Evolutionary conservation across 371 early-diverging fungal genomes (phyloP).

Genomic region (Apophysomyces sp.): DNA sequence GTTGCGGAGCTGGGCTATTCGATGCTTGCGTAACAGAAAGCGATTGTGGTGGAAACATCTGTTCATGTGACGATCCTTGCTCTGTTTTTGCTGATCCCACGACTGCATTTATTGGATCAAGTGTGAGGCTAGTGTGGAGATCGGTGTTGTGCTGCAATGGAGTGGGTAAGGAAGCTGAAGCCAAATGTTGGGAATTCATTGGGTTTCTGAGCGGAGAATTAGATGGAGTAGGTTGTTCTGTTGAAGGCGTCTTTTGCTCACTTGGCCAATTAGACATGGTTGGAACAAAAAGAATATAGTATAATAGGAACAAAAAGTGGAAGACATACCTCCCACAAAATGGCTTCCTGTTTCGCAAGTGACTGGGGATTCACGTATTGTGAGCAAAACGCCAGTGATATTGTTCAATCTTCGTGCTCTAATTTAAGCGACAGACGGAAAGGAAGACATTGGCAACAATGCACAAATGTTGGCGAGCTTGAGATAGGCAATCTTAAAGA

Average conservation of each 20-base stretch:
- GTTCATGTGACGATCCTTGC: neutral
- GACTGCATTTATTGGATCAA: neutral
- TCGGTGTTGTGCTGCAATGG: neutral
- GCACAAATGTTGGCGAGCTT: too few species aligned
- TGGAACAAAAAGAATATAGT: neutral
- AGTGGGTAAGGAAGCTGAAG: neutral
- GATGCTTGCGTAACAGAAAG: neutral
- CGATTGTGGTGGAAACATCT: neutral
- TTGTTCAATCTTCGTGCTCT: too few species aligned
- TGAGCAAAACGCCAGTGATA: too few species aligned
- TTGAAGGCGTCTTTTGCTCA: neutral
- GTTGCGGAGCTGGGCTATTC: neutral
- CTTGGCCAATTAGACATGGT: neutral
- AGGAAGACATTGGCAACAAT: too few species aligned
- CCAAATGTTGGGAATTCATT: neutral
- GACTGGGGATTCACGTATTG: neutral
- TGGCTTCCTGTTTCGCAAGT: neutral
- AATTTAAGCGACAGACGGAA: too few species aligned
- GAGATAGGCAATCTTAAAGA: too few species aligned
- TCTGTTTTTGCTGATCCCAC: neutral
- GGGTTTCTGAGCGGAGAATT: slow-evolving; percentile 3
- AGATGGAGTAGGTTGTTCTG: slow-evolving; percentile 2
- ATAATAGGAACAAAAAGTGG: neutral
- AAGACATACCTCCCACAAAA: too few species aligned
- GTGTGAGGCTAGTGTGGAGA: neutral